phyloP scores from a whole-genome alignment of 441 rosid genomes.

The Cnidoscolus chayamansa region DNA sequence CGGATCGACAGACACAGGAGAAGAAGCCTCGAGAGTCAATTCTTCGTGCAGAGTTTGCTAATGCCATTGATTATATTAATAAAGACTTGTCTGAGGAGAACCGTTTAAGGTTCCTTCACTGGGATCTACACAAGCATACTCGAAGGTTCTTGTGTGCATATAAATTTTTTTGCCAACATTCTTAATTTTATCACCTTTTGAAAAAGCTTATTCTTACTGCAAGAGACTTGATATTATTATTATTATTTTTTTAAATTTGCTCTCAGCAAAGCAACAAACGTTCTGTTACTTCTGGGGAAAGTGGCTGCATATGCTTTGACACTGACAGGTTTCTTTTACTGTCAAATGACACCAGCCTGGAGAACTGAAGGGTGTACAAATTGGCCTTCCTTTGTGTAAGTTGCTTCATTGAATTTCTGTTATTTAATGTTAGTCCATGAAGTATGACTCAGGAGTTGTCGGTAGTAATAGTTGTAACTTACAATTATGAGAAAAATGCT shows the following conservation, averaged over 20 bases:
- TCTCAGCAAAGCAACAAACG: constrained; percentile 79
- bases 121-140: constrained; percentile 86
- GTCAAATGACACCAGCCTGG: constrained; percentile 61
- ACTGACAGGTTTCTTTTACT: constrained; percentile 83
- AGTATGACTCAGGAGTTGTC: constrained; percentile 1
- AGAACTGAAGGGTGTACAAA: constrained; percentile 45
- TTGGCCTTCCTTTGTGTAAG: constrained; percentile 66
- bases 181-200: background rate
- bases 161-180: background rate
- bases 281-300: constrained; percentile 73
- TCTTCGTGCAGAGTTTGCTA: constrained; percentile 89
- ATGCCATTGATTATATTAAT: constrained; percentile 84
- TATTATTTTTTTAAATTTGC: constrained; percentile 15
- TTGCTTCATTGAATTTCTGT: constrained; percentile 13
- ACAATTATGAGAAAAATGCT: background rate
- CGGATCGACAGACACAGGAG: constrained; percentile 61
- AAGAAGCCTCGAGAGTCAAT: constrained; percentile 97
- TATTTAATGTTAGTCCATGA: background rate
- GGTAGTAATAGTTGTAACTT: background rate
- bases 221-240: background rate
- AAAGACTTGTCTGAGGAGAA: constrained; percentile 78
- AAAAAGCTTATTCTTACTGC: constrained; percentile 16
- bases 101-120: constrained; percentile 76
- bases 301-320: constrained; percentile 81
- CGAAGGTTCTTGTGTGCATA: constrained; percentile 46